Evolutionary conservation across 1,284 basidiomycete genomes (phyloP), one percentile per base, ranked within the genome.

Genomic region (Coniferiporia weirii): DNA sequence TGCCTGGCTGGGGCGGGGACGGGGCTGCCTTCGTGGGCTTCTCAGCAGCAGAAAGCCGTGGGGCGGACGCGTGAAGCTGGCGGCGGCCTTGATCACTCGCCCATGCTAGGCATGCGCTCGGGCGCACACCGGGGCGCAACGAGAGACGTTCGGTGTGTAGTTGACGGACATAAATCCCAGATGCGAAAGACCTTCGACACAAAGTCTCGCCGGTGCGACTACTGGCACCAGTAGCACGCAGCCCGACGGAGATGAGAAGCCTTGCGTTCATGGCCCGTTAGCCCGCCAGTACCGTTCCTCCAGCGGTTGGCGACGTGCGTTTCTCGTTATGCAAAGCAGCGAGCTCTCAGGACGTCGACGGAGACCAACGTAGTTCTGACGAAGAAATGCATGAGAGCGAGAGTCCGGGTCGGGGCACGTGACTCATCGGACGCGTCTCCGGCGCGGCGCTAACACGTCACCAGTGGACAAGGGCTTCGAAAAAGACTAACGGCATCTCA

Each of bases 1-100:
- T 0, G 79, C 75, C 6, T 78, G 58, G 46, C 82, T 61, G 35
- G 44, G 9, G 9, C 15, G 35, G 6, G 32, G 13, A 10, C 44
- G n/a, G n/a, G n/a, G 40, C 12, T 13, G 40, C 12, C 40, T 43
- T 43, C n/a, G 40, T 27, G 27, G 27, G 27, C 5, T 27, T 5
- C 27, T 27, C 27, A 2, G 27, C 40, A 43, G 40, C 3, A n/a
- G 40, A 43, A 8, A 8, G n/a, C 40, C 40, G 40, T n/a, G n/a
- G 40, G 40, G 7, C 10, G 12, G 40, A 43, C 10, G 40, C n/a
- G 7, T 43, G 40, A n/a, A 43, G n/a, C 7, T n/a, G 40, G 2
- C 40, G 40, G 10, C 40, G 40, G 40, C 40, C n/a, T 2, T 43
- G 12, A 8, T 3, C 40, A 12, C n/a, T n/a, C 10, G 40, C 10